Evolutionary conservation across 345 rosid species (phyloP).

Genomic region (Arabis alpina): DNA sequence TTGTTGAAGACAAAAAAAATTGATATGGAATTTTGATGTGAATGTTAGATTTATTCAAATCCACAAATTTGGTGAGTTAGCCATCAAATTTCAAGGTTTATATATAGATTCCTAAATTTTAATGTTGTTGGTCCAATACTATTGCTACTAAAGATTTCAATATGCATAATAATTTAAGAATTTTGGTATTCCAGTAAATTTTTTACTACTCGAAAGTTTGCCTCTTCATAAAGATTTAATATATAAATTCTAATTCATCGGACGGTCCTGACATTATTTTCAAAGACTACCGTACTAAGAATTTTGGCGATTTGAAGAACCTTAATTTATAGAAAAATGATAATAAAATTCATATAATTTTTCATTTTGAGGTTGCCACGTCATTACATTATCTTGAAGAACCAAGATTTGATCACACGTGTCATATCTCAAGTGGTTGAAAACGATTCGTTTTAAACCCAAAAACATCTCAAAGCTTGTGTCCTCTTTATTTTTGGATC

Average conservation of each 20-base stretch:
- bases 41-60: too few species aligned
- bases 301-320: too few species aligned
- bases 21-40: not conserved
- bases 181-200: not conserved
- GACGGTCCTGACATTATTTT: too few species aligned
- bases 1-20: not conserved
- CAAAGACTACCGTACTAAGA: too few species aligned
- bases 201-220: not conserved
- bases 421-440: constrained; percentile 65
- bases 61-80: too few species aligned
- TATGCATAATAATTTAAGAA: not conserved
- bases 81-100: too few species aligned
- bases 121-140: too few species aligned
- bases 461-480: constrained; percentile 34
- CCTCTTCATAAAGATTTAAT: not conserved
- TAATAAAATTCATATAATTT: too few species aligned
- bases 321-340: too few species aligned
- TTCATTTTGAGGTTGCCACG: constrained; percentile 19
- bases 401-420: constrained; percentile 56
- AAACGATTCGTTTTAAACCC: constrained; percentile 45
- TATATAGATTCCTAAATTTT: too few species aligned
- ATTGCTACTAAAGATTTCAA: too few species aligned
- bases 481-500: constrained; percentile 26
- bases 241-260: too few species aligned
- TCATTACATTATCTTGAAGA: constrained; percentile 40